Conservation (phyloP, 805 yeast species). For the Scheffersomyces coipomensis region DNA sequence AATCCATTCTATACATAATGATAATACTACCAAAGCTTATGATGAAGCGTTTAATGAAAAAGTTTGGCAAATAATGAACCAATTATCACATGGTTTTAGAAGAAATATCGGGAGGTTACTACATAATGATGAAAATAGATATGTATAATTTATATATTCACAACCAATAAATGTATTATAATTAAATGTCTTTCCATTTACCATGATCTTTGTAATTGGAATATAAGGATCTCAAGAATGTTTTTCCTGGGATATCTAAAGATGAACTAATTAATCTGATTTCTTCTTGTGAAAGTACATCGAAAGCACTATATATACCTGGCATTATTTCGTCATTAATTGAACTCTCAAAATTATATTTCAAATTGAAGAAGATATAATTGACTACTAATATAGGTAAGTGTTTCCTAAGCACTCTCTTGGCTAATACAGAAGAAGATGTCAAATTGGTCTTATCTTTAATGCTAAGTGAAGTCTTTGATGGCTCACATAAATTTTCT, state of each 20-base stretch:
- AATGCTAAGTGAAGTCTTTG: conserved; percentile 27
- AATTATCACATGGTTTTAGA: conserved; percentile 13
- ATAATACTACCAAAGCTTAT: conserved; percentile 8
- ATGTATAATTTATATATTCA: conserved; percentile 9
- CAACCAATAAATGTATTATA: background rate
- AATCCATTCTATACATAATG: conserved; percentile 20
- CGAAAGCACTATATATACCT: conserved; percentile 65
- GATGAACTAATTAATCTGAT: conserved; percentile 59
- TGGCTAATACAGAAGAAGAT: conserved; percentile 54
- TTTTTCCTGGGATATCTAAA: conserved; percentile 68
- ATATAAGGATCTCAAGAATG: conserved; percentile 64
- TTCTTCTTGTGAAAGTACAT: conserved; percentile 67
- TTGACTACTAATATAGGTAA: conserved; percentile 57
- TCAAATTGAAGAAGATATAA: conserved; percentile 56
- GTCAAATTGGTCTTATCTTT: conserved; percentile 34
- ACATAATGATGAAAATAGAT: conserved; percentile 29
- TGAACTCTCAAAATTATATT: conserved; percentile 43
- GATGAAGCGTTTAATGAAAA: conserved; percentile 25
- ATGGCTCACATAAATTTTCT: conserved; percentile 73
- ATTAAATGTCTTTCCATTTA: conserved; percentile 63
- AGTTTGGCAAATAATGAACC: conserved; percentile 33
- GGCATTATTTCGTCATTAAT: conserved; percentile 49
- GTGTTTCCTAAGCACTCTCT: conserved; percentile 61
- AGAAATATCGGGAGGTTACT: conserved; percentile 28
- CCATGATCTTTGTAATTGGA: conserved; percentile 74